Conservation (phyloP, 805 yeast species). For the Blastobotrys chiropterorum region DNA sequence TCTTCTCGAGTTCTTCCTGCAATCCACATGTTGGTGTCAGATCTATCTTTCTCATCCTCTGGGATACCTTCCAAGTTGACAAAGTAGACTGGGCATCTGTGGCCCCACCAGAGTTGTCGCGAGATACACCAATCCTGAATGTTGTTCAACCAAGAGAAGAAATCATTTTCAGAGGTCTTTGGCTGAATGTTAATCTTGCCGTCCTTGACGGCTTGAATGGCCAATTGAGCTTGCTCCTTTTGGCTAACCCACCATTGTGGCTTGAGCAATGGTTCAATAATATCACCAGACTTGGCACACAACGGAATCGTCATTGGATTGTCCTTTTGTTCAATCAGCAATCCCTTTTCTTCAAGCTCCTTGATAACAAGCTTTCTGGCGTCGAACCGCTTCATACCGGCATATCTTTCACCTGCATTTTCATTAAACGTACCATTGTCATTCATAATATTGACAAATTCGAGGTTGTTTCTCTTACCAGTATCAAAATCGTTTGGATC, state of each 20-base stretch:
- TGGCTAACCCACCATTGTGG: slow-evolving; percentile 99
- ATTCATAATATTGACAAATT: slow-evolving; percentile 81
- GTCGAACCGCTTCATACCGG: slow-evolving; percentile 87
- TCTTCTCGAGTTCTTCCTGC: slow-evolving; percentile 81
- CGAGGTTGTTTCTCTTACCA: slow-evolving; percentile 89
- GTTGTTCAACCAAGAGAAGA: slow-evolving; percentile 90
- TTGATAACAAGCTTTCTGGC: slow-evolving; percentile 85
- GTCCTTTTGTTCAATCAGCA: slow-evolving; percentile 78
- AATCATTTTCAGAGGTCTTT: slow-evolving; percentile 85
- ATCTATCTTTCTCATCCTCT: slow-evolving; percentile 50
- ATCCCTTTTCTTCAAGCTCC: slow-evolving; percentile 63
- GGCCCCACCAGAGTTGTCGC: slow-evolving; percentile 94
- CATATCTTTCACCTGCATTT: slow-evolving; percentile 81
- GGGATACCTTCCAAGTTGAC: slow-evolving; percentile 65
- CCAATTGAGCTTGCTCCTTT: slow-evolving; percentile 79
- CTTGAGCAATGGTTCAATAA: slow-evolving; percentile 92
- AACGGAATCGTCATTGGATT: slow-evolving; percentile 93
- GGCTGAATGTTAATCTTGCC: slow-evolving; percentile 83
- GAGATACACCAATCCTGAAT: slow-evolving; percentile 99
- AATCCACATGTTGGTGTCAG: slow-evolving; percentile 76
- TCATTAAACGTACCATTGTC: slow-evolving; percentile 90
- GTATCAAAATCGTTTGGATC: slow-evolving; percentile 95
- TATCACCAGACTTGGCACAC: slow-evolving; percentile 95
- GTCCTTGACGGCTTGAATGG: slow-evolving; percentile 73
- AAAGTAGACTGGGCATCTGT: slow-evolving; percentile 94